Conservation (phyloP, 179 eudicot genomes). For the Actinidia chinensis region DNA sequence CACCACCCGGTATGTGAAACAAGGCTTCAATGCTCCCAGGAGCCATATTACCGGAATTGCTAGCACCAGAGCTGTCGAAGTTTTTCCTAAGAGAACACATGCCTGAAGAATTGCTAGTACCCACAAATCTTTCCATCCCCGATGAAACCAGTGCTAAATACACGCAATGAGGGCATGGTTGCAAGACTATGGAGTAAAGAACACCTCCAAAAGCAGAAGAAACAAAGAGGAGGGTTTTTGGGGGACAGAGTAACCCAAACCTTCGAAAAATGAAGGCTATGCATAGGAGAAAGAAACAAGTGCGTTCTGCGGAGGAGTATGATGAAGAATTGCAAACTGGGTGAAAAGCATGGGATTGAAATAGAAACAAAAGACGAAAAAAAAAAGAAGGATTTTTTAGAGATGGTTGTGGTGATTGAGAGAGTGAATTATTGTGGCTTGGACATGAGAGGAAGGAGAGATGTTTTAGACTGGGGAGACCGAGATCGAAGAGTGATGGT, state of each 20-base stretch:
- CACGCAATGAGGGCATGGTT: slow-evolving; percentile 50
- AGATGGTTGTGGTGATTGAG: slow-evolving; percentile 21
- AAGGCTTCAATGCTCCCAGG: slow-evolving; percentile 65
- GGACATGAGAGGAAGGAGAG: slow-evolving; percentile 62
- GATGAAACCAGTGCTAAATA: slow-evolving; percentile 51
- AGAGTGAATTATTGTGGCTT: slow-evolving; percentile 50
- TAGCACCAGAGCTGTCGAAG: slow-evolving; percentile 57
- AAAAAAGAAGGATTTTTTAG: no score
- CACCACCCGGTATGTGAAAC: slow-evolving; percentile 59
- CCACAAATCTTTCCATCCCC: slow-evolving; percentile 46
- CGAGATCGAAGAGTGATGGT: slow-evolving; percentile 47
- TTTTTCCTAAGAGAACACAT: slow-evolving; percentile 44
- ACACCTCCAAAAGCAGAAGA: slow-evolving; percentile 42
- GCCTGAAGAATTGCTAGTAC: slow-evolving; percentile 51
- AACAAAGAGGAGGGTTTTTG: slow-evolving; percentile 32
- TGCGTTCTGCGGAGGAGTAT: no score
- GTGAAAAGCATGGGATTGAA: no score
- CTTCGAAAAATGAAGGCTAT: slow-evolving; percentile 40
- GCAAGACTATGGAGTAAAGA: slow-evolving; percentile 63
- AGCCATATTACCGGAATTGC: slow-evolving; percentile 57
- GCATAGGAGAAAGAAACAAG: slow-evolving; percentile 31
- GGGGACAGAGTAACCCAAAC: slow-evolving; percentile 30
- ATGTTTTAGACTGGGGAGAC: slow-evolving; percentile 64
- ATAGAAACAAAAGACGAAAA: no score
- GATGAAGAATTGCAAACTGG: no score